Evolutionary conservation across 2,329 filamentous ascomycete species (phyloP), one percentile per base, ranked within the genome.

Genomic region (Periconia macrospinosa): DNA sequence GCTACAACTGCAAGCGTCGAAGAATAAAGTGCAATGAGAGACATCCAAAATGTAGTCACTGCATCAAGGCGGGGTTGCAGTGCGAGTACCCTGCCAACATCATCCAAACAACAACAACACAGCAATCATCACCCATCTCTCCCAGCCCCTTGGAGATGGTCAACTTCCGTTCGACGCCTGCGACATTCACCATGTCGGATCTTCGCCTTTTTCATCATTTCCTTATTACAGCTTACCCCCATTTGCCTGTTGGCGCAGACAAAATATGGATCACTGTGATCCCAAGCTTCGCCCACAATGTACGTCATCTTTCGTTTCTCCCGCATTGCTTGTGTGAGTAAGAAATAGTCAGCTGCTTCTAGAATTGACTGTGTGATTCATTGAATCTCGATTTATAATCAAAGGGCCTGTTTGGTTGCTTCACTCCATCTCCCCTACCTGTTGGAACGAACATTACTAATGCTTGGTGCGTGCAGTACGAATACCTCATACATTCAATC

Each of bases 141-240:
- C 61, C 63, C 41, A 61, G 56, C 47, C 66, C 67, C 17, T 66
- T 66, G 46, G 65, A 68, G 50, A 55, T 57, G 50, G 63, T 62
- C 18, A 66, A 63, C 47, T 54, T 72, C 48, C 62, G 65, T 40
- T 71, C 68, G 14, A 71, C 59, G 27, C 69, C 69, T 47, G 70
- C 65, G 41, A 56, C 60, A 9, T 73, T 73, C 53, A 67, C 66
- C 1, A 69, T 70, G 66, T 81, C 84, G 47, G 86, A 88, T 61
- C 87, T 89, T 85, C 81, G 85, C 37, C 81, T 88, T 67, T 88
- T 88, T 61, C 86, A 88, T 66, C 84, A 88, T 67, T 88, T 88
- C 59, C 72, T 88, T 15, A 73, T 82, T 27, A 77, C 79, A 35
- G 86, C 83, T 59, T 85, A 84, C 62, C 87, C 86, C 2, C 82